Conservation (phyloP, 2,329 filamentous ascomycete species). For the Spiromastix sp. region DNA sequence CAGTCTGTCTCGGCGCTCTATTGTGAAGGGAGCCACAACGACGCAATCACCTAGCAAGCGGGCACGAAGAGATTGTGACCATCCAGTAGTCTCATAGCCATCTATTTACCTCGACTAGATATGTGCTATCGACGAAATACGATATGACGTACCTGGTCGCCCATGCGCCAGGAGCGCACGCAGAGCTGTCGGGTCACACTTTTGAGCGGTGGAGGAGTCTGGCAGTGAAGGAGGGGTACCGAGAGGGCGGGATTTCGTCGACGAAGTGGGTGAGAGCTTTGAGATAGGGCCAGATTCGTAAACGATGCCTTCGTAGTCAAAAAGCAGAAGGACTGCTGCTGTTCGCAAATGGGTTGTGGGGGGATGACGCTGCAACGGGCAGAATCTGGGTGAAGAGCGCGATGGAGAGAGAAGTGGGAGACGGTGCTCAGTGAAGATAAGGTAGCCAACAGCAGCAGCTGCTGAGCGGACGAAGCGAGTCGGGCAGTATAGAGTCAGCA, state of each 20-base stretch:
- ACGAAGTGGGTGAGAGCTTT: neutral
- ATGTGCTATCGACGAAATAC: neutral
- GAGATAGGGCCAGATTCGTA: neutral
- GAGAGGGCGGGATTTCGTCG: neutral
- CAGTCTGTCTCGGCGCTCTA: neutral
- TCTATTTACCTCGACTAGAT: neutral
- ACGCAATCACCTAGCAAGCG: neutral
- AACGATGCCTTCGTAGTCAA: neutral
- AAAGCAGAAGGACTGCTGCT: neutral
- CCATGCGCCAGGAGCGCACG: slow-evolving; percentile 5
- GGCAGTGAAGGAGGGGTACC: neutral
- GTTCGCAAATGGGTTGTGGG: slow-evolving; percentile 3
- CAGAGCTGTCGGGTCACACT: neutral
- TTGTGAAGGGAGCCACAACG: neutral
- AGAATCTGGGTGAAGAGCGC: neutral
- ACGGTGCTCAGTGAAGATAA: neutral
- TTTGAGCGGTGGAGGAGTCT: neutral
- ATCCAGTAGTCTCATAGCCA: neutral
- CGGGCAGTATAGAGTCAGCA: neutral
- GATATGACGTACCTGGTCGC: slow-evolving; percentile 2
- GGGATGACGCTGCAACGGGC: neutral
- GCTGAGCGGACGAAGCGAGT: neutral
- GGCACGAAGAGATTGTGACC: neutral
- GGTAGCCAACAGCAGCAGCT: neutral
- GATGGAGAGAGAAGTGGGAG: neutral